Evolutionary conservation across 768 basidiomycete species (phyloP), one percentile per base, ranked within the genome.

Genomic region (Leccinum barrowsii): DNA sequence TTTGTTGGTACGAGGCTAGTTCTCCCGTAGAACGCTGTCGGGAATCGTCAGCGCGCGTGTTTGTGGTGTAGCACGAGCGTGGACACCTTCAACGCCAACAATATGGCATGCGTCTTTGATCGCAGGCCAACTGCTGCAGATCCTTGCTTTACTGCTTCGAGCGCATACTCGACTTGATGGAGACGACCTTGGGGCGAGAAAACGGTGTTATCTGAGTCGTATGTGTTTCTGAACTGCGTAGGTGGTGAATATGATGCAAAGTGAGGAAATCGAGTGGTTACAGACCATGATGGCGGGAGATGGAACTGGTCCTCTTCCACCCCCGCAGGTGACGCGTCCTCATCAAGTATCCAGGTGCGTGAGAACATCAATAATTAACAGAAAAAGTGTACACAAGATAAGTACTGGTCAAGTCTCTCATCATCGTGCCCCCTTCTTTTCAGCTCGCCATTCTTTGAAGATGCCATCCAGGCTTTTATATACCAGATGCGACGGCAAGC

Each of bases 131-230:
- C 95, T 44, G 94, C 95, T n/a, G 97, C 97, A 59, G 95, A 98
- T 62, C 97, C 97, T 72, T 98, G 97, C 81, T 99, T 99, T 65
- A 99, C 96, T 59, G 97, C 97, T 76, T 99, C 97, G 55, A 98
- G 86, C 2, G 97, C 95, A 83, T 99, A 97, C 76, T 97, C 95
- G 65, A 97, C 94, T 73, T 97, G 93, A 75, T 98, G 96, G 53
- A 98, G 82, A 44, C 96, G 89, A 58, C 96, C 94, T 80, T 97
- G 96, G 1, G 95, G 96, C 4, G 89, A 93, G 79, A 94, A 94
- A 65, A 94, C 94, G 46, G 94, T 98, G 77, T 97, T 98, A 77
- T 98, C 96, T 49, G 94, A 96, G 76, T 98, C 96, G 79, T 98
- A 98, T 2, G 94, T 96, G 72, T 97, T 97, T 67, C 94, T 81